Percentiles rank a stretch among this genome's conserved stretches.
Conservation (phyloP, 257 asterid genomes). For the Nicotiana knightiana region DNA sequence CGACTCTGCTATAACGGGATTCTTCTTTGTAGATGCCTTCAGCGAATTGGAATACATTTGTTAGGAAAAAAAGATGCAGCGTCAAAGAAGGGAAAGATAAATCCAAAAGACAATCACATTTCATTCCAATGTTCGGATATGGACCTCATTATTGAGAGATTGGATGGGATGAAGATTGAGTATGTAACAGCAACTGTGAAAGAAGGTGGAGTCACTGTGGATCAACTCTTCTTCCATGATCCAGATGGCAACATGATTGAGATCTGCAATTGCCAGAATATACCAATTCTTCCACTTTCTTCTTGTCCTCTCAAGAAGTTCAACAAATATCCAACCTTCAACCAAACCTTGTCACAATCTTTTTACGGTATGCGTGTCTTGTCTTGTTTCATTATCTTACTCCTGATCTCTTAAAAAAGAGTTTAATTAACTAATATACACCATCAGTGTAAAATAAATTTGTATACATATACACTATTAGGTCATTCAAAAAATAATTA, state of each 20-base stretch:
- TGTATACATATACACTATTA: too few species aligned
- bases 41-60: constrained; percentile 79
- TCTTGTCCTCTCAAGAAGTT: constrained; percentile 42
- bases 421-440: too few species aligned
- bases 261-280: constrained; percentile 76
- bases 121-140: constrained; percentile 66
- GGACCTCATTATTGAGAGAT: constrained; percentile 31
- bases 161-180: constrained; percentile 47
- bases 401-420: too few species aligned
- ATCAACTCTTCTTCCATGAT: constrained; percentile 80
- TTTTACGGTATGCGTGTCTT: not conserved
- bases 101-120: constrained; percentile 84
- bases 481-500: too few species aligned
- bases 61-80: constrained; percentile 34
- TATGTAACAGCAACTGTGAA: constrained; percentile 54
- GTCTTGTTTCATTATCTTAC: not conserved
- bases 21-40: too few species aligned
- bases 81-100: constrained; percentile 34
- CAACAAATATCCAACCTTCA: constrained; percentile 20
- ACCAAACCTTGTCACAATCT: not conserved
- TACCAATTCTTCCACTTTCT: constrained; percentile 68
- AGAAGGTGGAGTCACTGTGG: constrained; percentile 71
- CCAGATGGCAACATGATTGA: constrained; percentile 40
- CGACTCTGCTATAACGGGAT: too few species aligned
- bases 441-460: not conserved